Evolutionary conservation across 306 rosid species (phyloP), one percentile per base, ranked within the genome.

Genomic region (Adenanthera pavonina): DNA sequence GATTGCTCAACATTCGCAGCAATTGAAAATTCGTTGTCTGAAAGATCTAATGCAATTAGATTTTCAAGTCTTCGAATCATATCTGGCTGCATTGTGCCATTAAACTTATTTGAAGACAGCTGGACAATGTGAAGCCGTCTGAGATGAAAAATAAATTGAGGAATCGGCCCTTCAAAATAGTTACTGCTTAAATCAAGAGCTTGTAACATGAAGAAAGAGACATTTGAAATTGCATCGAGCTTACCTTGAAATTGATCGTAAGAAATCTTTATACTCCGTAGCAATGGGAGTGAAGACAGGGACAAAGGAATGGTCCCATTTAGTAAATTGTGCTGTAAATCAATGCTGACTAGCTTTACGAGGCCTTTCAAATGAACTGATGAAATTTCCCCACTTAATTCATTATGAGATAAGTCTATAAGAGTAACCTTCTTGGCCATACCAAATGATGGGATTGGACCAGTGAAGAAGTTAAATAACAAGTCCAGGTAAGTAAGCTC

Each of bases 101-200:
- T 80, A 6, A 88, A 80, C 12, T 78, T 90, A 76, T 90, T 89
- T 1, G 19, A 78, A 57, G 97, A 38, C 6, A 90, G 84, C 2
- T 34, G 8, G 3, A 61, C 41, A 3, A 11, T 2, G 3, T 34
- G 2, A 15, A 64, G 69, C 8, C 20, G 6, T 4, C 2, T 33
- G n/a, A 33, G 68, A 61, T 61, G 8, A 61, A 33, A 61, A 30
- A 92, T 4, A 2, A 69, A 77, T 1, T 0, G 1, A 0, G 90
- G 89, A 41, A 92, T 54, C 3, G 69, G 67, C 0, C 94, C 89
- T 71, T 51, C 70, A 40, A 90, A 64, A 0, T 57, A 0, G 69
- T 64, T 64, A 35, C 5, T 2, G 0, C 44, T 35, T 7, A 64
- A 64, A 15, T 64, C 69, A 64, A 64, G 46, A 13, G 2, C 8